Percentiles rank a stretch among this genome's conserved stretches.
Conservation (phyloP, 129 eudicot species). For the Deinandra increscens region DNA sequence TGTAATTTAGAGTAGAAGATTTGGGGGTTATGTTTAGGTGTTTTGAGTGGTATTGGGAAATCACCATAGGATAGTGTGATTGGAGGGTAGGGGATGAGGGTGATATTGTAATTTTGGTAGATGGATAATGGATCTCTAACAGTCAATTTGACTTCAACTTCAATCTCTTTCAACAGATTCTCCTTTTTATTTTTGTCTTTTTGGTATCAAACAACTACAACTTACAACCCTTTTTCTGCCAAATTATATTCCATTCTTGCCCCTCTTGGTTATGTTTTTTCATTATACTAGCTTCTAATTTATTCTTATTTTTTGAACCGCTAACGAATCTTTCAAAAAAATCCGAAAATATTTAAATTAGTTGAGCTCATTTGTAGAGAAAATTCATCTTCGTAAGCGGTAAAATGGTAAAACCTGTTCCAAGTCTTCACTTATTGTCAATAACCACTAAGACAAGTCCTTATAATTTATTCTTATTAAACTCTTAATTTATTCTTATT, state of each 20-base stretch:
- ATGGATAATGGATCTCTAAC: slow-evolving; percentile 38
- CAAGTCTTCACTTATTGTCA: too few species aligned
- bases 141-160: slow-evolving; percentile 43
- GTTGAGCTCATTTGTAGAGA: too few species aligned
- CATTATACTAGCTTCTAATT: too few species aligned
- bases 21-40: slow-evolving; percentile 26
- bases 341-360: too few species aligned
- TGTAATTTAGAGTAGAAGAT: slow-evolving; percentile 24
- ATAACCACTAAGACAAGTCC: too few species aligned
- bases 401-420: too few species aligned
- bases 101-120: slow-evolving; percentile 37
- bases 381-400: too few species aligned
- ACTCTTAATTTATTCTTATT: too few species aligned
- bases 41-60: slow-evolving; percentile 23
- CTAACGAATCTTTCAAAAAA: too few species aligned
- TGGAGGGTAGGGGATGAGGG: slow-evolving; percentile 28
- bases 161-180: slow-evolving; percentile 46
- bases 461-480: too few species aligned
- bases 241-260: slow-evolving; percentile 18
- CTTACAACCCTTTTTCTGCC: not conserved
- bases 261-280: too few species aligned
- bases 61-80: slow-evolving; percentile 38
- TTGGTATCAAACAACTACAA: slow-evolving; percentile 26
- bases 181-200: slow-evolving; percentile 34
- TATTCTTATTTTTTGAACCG: too few species aligned